A percentile compares a stretch with the other conserved stretches of the same genome.
These are phyloP conservation scores for Mycena crocata DNA, from an alignment of 768 basidiomycete genomes.

Conservation along the genomic window DNA sequence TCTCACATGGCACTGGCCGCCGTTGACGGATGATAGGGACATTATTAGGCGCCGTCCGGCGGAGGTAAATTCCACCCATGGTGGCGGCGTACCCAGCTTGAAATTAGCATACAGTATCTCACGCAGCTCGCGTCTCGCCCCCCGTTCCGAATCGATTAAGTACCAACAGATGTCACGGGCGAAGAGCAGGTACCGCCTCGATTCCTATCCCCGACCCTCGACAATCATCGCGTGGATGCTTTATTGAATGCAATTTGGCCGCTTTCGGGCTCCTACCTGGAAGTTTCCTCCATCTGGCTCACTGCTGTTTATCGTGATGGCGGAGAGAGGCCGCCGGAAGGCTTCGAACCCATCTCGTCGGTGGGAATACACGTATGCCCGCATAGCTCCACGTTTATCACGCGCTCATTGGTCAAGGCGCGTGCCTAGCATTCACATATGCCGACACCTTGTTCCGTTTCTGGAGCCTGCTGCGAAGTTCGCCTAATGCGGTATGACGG, in stretches of 20 bases:
- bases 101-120: too few relatives aligned
- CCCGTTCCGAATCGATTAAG: too few relatives aligned
- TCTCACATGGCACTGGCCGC: background rate
- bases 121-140: too few relatives aligned
- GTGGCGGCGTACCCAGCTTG: too few relatives aligned
- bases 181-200: too few relatives aligned
- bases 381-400: slow-evolving; percentile 2
- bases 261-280: background rate
- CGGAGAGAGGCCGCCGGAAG: background rate
- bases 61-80: too few relatives aligned
- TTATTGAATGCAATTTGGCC: too few relatives aligned
- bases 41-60: too few relatives aligned
- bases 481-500: slow-evolving; percentile 3
- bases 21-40: too few relatives aligned
- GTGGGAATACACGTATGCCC: background rate
- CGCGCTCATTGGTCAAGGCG: background rate
- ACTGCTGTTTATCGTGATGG: background rate
- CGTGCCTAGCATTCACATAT: slow-evolving; percentile 15
- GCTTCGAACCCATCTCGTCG: background rate
- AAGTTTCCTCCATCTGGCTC: background rate
- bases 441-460: slow-evolving; percentile 5
- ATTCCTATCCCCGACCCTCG: background rate
- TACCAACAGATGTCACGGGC: too few relatives aligned
- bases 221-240: too few relatives aligned
- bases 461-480: background rate